Evolutionary conservation across 257 asterid genomes (phyloP).

Genomic region (Scutellaria galericulata): DNA sequence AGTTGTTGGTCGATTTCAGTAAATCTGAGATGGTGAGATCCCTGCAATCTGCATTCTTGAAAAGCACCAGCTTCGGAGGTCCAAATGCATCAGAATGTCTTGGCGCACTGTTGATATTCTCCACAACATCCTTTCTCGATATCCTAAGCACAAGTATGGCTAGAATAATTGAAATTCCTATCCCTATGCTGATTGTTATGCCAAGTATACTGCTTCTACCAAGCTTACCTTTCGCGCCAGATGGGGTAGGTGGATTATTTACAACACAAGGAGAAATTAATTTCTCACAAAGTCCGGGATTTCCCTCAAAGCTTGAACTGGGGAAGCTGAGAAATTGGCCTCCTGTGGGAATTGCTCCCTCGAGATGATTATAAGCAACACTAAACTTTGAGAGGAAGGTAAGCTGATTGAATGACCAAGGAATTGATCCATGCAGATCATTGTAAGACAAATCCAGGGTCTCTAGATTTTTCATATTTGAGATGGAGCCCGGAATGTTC

Average conservation of each 20-base stretch:
- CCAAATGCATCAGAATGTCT: constrained; percentile 60
- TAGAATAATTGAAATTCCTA: constrained; percentile 62
- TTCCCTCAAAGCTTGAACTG: constrained; percentile 90
- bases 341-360: constrained; percentile 80
- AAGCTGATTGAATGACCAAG: constrained; percentile 70
- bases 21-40: constrained; percentile 72
- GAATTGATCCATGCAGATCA: constrained; percentile 78
- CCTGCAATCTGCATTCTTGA: constrained; percentile 72
- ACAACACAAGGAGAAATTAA: constrained; percentile 60
- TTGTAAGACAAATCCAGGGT: constrained; percentile 79
- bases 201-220: constrained; percentile 60
- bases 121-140: constrained; percentile 59
- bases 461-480: constrained; percentile 79
- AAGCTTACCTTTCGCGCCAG: constrained; percentile 37
- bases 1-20: constrained; percentile 75
- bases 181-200: constrained; percentile 63
- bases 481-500: constrained; percentile 70
- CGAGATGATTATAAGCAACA: constrained; percentile 80
- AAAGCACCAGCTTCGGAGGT: constrained; percentile 78
- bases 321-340: constrained; percentile 94
- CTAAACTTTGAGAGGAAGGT: constrained; percentile 87
- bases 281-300: constrained; percentile 82
- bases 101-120: constrained; percentile 47
- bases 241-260: constrained; percentile 41
- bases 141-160: constrained; percentile 59